phyloP scores from a whole-genome alignment of 176 grass and related monocot genomes.

The Oryza nivara region DNA sequence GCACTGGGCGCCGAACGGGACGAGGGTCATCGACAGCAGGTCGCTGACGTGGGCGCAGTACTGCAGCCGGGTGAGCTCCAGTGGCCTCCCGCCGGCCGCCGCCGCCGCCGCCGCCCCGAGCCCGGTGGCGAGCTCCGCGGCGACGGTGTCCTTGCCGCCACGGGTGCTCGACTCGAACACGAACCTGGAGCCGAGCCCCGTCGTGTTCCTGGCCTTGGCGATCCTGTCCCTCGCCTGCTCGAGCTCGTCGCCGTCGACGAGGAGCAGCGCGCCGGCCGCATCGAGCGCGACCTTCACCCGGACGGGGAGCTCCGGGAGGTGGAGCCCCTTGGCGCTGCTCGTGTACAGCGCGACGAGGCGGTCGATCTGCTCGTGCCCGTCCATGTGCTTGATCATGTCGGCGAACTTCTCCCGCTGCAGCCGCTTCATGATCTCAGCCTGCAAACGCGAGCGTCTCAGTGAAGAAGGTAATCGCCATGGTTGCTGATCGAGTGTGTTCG shows the following conservation, averaged over 20 bases:
- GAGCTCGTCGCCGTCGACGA: conserved; percentile 34
- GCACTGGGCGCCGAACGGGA: conserved; percentile 80
- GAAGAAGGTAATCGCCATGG: not conserved
- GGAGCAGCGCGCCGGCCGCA: conserved; percentile 39
- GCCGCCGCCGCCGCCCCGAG: conserved; percentile 43
- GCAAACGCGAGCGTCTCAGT: not conserved
- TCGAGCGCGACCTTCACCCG: conserved; percentile 44
- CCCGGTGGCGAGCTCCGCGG: conserved; percentile 59
- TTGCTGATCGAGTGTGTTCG: not conserved
- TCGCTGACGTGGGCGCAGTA: conserved; percentile 64
- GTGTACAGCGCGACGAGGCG: conserved; percentile 53
- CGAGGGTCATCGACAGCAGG: conserved; percentile 53
- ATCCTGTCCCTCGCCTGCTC: conserved; percentile 6
- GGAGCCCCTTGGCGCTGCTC: conserved; percentile 35
- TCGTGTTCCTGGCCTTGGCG: conserved; percentile 45
- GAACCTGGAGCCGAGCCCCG: conserved; percentile 72
- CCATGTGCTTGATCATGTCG: conserved; percentile 64
- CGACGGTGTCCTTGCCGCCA: conserved; percentile 68
- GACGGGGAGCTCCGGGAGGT: conserved; percentile 38
- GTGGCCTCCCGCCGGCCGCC: conserved; percentile 51
- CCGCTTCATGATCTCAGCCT: conserved; percentile 75
- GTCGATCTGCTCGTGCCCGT: conserved; percentile 70
- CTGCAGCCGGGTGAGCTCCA: conserved; percentile 75
- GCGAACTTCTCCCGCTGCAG: conserved; percentile 64
- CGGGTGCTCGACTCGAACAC: conserved; percentile 70